Conservation (phyloP, 1,284 basidiomycete genomes). For the Cystobasidium slooffiae region DNA sequence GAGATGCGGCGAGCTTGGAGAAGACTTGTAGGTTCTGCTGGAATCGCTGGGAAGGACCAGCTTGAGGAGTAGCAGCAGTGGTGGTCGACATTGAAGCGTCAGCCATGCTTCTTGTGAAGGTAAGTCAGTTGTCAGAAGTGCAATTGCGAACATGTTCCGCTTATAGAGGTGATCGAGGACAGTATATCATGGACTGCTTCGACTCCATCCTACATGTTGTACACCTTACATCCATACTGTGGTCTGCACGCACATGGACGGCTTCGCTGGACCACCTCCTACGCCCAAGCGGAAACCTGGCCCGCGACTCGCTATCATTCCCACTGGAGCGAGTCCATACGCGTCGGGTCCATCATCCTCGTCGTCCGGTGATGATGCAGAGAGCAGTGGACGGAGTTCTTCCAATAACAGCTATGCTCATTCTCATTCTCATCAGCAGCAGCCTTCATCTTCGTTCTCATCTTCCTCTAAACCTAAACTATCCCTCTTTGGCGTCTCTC, state of each 20-base stretch:
- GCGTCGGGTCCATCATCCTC: constrained; percentile 15
- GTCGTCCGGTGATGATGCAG: constrained; percentile 24
- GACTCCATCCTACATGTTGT: too few relatives aligned
- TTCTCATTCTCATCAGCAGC: not conserved
- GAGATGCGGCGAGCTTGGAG: constrained; percentile 39
- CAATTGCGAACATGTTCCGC: too few relatives aligned
- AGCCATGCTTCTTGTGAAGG: constrained; percentile 1
- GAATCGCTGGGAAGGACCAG: constrained; percentile 2
- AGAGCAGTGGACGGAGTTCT: constrained; percentile 4
- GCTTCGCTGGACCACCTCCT: constrained; percentile 5
- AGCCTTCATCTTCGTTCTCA: not conserved
- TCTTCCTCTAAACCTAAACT: constrained; percentile 17
- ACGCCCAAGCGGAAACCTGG: constrained; percentile 31
- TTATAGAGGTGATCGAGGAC: too few relatives aligned
- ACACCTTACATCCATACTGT: not conserved
- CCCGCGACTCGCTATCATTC: constrained; percentile 14
- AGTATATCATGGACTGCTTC: too few relatives aligned
- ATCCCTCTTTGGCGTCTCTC: constrained; percentile 10
- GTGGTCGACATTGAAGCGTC: not conserved
- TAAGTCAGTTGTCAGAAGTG: not conserved
- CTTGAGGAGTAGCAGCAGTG: not conserved
- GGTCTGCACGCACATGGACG: not conserved
- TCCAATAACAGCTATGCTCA: not conserved
- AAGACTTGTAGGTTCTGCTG: constrained; percentile 44
- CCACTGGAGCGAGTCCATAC: constrained; percentile 10